Conservation (phyloP, 2,329 filamentous ascomycete genomes). For the Domatiomyces catenatus region DNA sequence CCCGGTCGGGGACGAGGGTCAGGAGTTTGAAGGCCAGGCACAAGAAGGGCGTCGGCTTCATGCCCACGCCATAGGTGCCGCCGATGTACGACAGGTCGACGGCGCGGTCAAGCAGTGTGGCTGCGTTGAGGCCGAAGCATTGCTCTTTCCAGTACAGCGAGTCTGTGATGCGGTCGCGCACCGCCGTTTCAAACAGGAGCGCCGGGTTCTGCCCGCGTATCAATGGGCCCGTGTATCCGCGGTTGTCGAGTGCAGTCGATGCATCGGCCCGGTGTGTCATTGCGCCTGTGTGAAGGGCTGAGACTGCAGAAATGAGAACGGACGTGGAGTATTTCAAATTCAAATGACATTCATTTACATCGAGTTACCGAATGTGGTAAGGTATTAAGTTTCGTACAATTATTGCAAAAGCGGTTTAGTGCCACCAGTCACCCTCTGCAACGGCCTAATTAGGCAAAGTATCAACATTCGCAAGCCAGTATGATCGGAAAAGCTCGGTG, state of each 20-base stretch:
- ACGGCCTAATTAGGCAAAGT: not conserved
- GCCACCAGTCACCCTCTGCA: not conserved
- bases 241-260: constrained; percentile 65
- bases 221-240: constrained; percentile 60
- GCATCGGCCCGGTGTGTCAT: constrained; percentile 61
- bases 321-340: too few relatives aligned
- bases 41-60: constrained; percentile 78
- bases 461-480: not conserved
- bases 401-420: too few relatives aligned
- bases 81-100: constrained; percentile 72
- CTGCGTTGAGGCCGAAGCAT: constrained; percentile 83
- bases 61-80: constrained; percentile 68
- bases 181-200: constrained; percentile 89
- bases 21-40: constrained; percentile 91
- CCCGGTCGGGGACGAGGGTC: constrained; percentile 67
- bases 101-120: constrained; percentile 71
- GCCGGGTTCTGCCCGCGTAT: constrained; percentile 86
- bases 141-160: constrained; percentile 98
- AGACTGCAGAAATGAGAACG: too few relatives aligned
- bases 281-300: constrained; percentile 20
- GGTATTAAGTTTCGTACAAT: too few relatives aligned
- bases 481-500: too few relatives aligned
- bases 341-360: too few relatives aligned
- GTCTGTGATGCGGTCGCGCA: constrained; percentile 87
- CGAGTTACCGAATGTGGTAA: too few relatives aligned